These are phyloP conservation scores for Phialocephala sp. DNA, from an alignment of 2,329 filamentous ascomycete species.

Conservation along the genomic window DNA sequence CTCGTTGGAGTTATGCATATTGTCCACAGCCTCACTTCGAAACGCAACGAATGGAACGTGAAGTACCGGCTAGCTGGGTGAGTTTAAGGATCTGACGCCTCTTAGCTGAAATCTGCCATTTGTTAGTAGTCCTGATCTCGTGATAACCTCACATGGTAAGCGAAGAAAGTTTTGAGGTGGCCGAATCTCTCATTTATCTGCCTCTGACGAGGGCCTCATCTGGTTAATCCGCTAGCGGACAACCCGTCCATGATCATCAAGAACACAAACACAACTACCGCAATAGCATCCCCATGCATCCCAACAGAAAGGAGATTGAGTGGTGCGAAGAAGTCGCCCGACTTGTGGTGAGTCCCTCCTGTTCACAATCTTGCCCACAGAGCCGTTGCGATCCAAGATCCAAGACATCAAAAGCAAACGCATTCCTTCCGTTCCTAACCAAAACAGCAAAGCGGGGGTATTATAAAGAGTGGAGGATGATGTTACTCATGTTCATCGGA, in stretches of 20 bases:
- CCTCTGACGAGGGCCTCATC: conserved; percentile 41
- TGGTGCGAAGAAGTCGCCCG: conserved; percentile 43
- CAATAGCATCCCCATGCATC: conserved; percentile 44
- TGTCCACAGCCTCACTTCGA: background rate
- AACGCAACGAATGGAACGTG: background rate
- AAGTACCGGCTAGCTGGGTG: background rate
- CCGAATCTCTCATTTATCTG: conserved; percentile 45
- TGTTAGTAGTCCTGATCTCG: background rate
- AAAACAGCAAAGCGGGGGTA: conserved; percentile 44
- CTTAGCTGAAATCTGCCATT: background rate
- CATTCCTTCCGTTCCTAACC: conserved; percentile 40
- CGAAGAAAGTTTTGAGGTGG: conserved; percentile 39
- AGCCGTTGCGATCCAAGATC: conserved; percentile 19
- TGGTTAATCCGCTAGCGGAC: conserved; percentile 40
- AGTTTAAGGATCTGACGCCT: background rate
- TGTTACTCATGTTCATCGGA: conserved; percentile 47
- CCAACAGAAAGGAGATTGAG: conserved; percentile 43
- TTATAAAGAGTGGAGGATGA: conserved; percentile 48
- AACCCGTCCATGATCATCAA: conserved; percentile 41
- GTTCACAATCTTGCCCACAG: conserved; percentile 29
- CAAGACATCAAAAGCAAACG: conserved; percentile 41
- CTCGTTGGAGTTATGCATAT: background rate
- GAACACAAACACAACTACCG: conserved; percentile 41
- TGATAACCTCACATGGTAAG: background rate
- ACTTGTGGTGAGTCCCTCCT: conserved; percentile 38